Evolutionary conservation across 2,329 filamentous ascomycete species (phyloP), one percentile per base, ranked within the genome.

Genomic region (Ophiocordyceps camponoti-saundersi): DNA sequence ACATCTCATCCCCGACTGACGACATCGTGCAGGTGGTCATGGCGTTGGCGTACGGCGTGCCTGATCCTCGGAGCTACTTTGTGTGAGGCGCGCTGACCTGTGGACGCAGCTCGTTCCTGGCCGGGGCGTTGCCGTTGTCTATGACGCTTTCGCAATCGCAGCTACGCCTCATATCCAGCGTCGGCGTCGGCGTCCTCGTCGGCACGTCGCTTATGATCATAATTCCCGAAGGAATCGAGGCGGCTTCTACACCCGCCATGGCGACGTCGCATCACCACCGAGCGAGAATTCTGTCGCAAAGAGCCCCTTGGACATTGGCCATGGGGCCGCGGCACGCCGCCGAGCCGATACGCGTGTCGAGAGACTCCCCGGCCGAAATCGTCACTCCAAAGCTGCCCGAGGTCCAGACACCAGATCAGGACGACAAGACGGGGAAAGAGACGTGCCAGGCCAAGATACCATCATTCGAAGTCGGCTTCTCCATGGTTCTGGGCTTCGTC

Each of bases 121-220:
- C 90, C 55, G 92, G 92, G 65, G 83, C 87, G 54, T 71, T 98
- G 53, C 92, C 92, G 36, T 72, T 98, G 45, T 89, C 87, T 48
- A 85, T 98, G 70, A 78, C 82, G 48, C 75, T 98, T 23, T 90
- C 89, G 29, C 80, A 84, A 50, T 85, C 87, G 42, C 87, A 95
- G 63, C 70, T 96, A 48, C 82, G 90, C 59, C 70, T 95, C 45
- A 85, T 96, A 60, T 93, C 90, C 21, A 89, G 88, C 48, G 77
- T 96, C 60, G 92, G 92, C 46, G 87, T 95, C 63, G 92, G 92
- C 42, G 84, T 98, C 46, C 71, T 98, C 10, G 89, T 98, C 16
- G 92, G 92, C 34, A 96, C 92, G 26, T 90, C 90, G 1, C 74
- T 98, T 53, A 90, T 96, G 53, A 88, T 98, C 30, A 96, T 98